These are phyloP conservation scores for Datisca glomerata DNA, from an alignment of 306 rosid species.

Conservation along the genomic window DNA sequence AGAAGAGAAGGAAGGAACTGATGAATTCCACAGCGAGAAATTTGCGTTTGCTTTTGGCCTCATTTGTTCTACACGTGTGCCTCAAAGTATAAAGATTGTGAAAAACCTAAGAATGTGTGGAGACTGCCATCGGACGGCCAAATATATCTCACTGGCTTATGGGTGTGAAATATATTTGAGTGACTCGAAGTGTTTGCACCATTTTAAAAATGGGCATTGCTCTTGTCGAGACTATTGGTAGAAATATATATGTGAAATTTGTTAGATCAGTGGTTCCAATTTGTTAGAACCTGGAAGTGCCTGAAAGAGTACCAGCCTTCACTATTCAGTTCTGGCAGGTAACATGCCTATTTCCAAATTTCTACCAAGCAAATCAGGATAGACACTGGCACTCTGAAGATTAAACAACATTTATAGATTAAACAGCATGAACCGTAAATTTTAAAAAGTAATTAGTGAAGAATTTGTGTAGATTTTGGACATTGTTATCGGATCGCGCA, in stretches of 20 bases:
- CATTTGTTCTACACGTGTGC: conserved; percentile 28
- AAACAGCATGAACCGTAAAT: no score
- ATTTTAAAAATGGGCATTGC: conserved; percentile 70
- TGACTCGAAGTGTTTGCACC: conserved; percentile 63
- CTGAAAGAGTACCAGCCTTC: no score
- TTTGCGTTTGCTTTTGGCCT: conserved; percentile 72
- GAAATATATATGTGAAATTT: conserved; percentile 2
- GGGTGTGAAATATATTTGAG: conserved; percentile 65
- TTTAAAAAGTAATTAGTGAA: no score
- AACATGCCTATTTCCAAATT: no score
- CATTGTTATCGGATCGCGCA: no score
- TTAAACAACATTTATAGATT: no score
- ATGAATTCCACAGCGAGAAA: conserved; percentile 64
- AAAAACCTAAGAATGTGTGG: conserved; percentile 72
- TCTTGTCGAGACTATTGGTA: conserved; percentile 95
- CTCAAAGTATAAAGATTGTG: conserved; percentile 43
- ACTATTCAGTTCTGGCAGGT: no score
- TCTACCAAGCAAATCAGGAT: no score
- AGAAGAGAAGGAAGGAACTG: conserved; percentile 47
- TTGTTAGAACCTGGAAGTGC: no score
- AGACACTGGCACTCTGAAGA: no score
- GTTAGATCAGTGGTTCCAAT: no score
- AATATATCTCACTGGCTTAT: conserved; percentile 50
- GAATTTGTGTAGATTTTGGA: no score
- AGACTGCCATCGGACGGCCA: conserved; percentile 75